Evolutionary conservation across 1,139 yeast genomes (phyloP), one percentile per base, ranked within the genome.

Genomic region (Kazachstania sp.): DNA sequence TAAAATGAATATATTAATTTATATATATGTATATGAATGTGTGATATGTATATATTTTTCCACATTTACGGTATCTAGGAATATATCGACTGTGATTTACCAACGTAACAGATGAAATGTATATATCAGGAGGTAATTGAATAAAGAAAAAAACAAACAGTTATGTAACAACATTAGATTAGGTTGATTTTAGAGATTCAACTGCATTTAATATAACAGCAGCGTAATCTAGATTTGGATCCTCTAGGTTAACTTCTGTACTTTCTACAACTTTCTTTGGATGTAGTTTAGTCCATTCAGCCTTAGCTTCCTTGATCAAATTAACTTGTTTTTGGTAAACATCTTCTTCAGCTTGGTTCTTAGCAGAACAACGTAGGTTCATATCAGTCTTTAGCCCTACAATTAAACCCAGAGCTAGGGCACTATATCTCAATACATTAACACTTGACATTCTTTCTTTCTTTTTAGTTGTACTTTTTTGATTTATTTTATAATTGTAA

Each of bases 321-420:
- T 83, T 79, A 69, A 81, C 80, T 70, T 86, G 81, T 58, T 77
- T 73, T 56, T 78, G 75, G 70, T 74, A 86, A 54, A 78, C 80
- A 44, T 70, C 72, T 49, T 75, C 74, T 59, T 79, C 84, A 50
- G 74, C 76, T 64, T 77, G 72, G 64, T 76, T 74, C 46, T 69
- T 72, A 53, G 83, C 88, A 48, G 74, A 73, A 35, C 77, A 65
- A 61, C 82, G 81, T 61, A 88, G 76, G 49, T 77, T 71, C 63
- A 77, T 73, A 72, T 94, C 85, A 75, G 87, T 95, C 70, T 78
- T 76, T 59, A 90, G 86, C 59, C 98, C 98, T 72, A 86, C 87
- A 52, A 79, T 76, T 54, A 90, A 73, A 70, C 98, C 98, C 59
- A 88, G 79, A 52, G 88, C 95, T 58, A 92, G 78, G 51, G 94